Percentiles rank a stretch among this genome's conserved stretches.
Conservation (phyloP, 2,329 filamentous ascomycete species). For the Cryphonectria japonica region DNA sequence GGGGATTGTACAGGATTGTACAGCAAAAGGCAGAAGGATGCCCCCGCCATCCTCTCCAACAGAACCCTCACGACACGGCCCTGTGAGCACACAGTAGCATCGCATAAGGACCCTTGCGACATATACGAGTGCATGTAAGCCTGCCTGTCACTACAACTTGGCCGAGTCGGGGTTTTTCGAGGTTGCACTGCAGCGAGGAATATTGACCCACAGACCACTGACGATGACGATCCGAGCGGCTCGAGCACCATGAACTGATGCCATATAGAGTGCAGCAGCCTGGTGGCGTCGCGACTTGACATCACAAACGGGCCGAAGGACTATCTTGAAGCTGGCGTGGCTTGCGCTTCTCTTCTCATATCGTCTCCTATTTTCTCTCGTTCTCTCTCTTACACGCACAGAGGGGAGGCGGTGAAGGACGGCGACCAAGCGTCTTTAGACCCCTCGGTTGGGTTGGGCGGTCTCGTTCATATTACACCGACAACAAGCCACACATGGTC, state of each 20-base stretch:
- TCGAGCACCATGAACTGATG: not conserved
- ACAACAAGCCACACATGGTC: not conserved
- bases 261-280: not conserved
- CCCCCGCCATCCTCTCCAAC: no score
- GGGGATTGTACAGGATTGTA: no score
- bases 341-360: no score
- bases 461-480: not conserved
- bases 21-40: not conserved
- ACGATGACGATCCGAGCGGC: not conserved
- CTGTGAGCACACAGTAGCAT: not conserved
- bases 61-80: not conserved
- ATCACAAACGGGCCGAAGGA: not conserved
- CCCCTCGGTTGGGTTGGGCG: not conserved
- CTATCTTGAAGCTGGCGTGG: no score
- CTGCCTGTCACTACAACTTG: not conserved
- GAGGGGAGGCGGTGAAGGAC: not conserved
- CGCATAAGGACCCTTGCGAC: not conserved
- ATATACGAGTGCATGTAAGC: not conserved
- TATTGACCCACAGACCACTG: not conserved
- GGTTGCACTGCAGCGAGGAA: conserved; percentile 2
- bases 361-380: no score
- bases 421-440: not conserved
- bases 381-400: no score
- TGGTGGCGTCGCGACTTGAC: not conserved
- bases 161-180: not conserved